Percentiles rank a stretch among this genome's conserved stretches.
Evolutionary conservation across 306 rosid genomes (phyloP).

Genomic region (Vicia faba): DNA sequence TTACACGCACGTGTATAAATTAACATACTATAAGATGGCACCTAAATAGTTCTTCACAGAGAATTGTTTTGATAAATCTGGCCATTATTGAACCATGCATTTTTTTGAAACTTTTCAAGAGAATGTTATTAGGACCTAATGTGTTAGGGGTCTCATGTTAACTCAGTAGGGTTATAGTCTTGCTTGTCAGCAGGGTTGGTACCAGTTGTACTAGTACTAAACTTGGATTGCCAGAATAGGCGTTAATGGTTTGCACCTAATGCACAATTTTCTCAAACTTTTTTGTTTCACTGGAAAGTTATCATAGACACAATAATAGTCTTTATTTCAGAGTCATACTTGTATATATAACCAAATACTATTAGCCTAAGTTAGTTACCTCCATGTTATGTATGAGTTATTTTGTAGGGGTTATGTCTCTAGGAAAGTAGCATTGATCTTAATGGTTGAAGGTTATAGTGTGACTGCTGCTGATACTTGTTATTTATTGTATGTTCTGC

Average conservation of each 20-base stretch:
- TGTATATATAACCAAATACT: too few relatives aligned
- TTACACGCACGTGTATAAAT: background rate
- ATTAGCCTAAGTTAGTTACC: background rate
- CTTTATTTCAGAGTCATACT: too few relatives aligned
- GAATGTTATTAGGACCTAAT: conserved; percentile 9
- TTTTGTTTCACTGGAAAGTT: background rate
- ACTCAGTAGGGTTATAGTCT: background rate
- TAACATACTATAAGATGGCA: background rate
- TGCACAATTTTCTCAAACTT: background rate
- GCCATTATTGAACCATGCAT: conserved; percentile 1
- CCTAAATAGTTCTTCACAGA: background rate
- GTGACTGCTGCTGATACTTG: conserved; percentile 12
- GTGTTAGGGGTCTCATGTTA: conserved; percentile 27
- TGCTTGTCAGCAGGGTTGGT: background rate
- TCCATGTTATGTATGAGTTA: conserved; percentile 18
- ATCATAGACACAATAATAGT: background rate
- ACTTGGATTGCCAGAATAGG: background rate
- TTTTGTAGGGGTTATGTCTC: conserved; percentile 14
- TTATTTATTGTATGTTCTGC: conserved; percentile 31
- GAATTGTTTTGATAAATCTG: conserved; percentile 8
- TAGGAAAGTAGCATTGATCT: conserved; percentile 4
- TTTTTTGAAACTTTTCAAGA: background rate
- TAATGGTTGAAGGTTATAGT: background rate
- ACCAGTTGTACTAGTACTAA: background rate
- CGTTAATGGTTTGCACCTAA: background rate